These are phyloP conservation scores for Sphagnum tenellum DNA, from an alignment of 225 moss, liverwort and hornwort genomes.

Conservation along the genomic window DNA sequence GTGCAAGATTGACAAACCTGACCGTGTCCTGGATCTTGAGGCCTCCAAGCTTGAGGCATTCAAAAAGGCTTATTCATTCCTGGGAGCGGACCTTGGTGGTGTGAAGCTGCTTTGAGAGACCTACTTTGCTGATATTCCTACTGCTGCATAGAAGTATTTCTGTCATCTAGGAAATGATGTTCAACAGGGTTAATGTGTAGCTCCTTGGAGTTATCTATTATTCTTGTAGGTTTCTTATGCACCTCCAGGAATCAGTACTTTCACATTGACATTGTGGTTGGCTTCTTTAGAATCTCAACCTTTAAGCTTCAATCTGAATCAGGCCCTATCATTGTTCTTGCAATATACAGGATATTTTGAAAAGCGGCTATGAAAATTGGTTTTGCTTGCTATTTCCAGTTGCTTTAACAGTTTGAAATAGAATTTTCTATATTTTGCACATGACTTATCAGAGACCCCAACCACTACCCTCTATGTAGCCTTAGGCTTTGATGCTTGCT, in stretches of 20 bases:
- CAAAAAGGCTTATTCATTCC: constrained; percentile 45
- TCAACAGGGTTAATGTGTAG: too few species aligned
- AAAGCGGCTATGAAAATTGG: not conserved
- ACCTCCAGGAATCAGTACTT: too few species aligned
- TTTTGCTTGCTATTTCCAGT: not conserved
- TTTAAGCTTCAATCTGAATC: not conserved
- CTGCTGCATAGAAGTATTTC: constrained; percentile 59
- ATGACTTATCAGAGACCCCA: not conserved
- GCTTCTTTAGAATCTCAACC: too few species aligned
- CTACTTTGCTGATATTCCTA: constrained; percentile 77
- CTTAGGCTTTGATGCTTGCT: too few species aligned
- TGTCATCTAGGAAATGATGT: too few species aligned
- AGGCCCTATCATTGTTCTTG: not conserved
- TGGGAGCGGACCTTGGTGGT: constrained; percentile 33
- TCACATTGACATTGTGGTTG: too few species aligned
- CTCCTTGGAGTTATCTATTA: too few species aligned
- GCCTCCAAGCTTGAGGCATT: constrained; percentile 38
- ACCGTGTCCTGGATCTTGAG: constrained; percentile 65
- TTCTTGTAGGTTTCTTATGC: too few species aligned
- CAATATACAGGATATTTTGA: too few species aligned
- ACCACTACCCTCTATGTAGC: too few species aligned
- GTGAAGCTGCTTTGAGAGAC: constrained; percentile 61
- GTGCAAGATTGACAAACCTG: constrained; percentile 60
- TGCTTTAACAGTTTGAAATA: not conserved
- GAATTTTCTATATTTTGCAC: not conserved